Evolutionary conservation across 2,329 filamentous ascomycete genomes (phyloP), one percentile per base, ranked within the genome.

Genomic region (Clarireedia homoeocarpa): DNA sequence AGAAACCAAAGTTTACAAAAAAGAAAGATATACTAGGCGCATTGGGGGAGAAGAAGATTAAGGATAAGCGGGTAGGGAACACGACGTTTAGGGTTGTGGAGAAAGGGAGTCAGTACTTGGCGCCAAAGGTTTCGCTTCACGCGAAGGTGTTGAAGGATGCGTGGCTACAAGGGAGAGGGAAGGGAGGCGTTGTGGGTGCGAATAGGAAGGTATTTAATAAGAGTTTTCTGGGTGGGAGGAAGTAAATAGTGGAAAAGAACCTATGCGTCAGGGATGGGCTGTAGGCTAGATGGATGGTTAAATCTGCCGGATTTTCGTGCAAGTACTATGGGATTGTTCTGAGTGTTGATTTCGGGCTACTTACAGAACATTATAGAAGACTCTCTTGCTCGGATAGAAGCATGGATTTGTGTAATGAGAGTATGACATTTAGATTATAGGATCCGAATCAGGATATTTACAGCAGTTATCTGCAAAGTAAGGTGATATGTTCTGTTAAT

Each of bases 61-160:
- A 68, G 49, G 68, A 69, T 55, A 52, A 52, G 17, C 58, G 59
- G 5, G 45, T 64, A 14, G 68, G 67, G 6, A 60, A 53, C 5
- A 69, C 68, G 7, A 69, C 62, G 26, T 69, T 64, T 55, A 58
- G 65, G 30, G 64, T 69, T 9, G 42, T 61, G 6, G 62, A 66
- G 49, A 27, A 44, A 5, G 51, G 48, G 17, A 63, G 51, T 36
- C 47, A 55, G 24, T 55, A 57, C 23, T 51, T 70, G 26, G 61
- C 68, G 44, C 68, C 68, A 0, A 69, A 67, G 50, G 60, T 62
- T 7, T 58, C 59, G 12, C 49, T 36, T 24, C 49, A 58, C 45
- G 65, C 67, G 24, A 57, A 63, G 12, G 58, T 47, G 1, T 59
- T 53, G 36, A 69, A 70, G 50, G 67, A 69, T 26, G 49, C 55